Base-by-base conservation (phyloP, 257 asterid genomes). In the Solanum bukasovii region DNA sequence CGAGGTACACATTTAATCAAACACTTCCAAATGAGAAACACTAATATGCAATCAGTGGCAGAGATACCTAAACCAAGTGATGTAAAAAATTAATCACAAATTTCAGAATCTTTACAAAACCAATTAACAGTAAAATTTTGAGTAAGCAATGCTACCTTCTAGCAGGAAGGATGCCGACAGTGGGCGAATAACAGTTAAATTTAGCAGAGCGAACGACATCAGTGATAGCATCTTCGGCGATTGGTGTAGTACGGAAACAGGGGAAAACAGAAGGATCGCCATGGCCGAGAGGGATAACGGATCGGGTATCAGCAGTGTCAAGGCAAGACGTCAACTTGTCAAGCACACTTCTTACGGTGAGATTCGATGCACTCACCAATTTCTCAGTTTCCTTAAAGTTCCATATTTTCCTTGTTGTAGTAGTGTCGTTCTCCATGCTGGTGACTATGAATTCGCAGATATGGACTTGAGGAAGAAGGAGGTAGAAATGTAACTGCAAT, bases 211-310 rank as follows among this genome's bases (percentile, higher is more conserved):
- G 92, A 7, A 95, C 78, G 87, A 98, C 93, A 61, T 91, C 91
- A 86, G 92, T 90, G 82, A 95, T 56, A 82, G 98, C 99, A 35
- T 92, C 93, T 65, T 89, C 98, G 2, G 98, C 99, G 0, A 87
- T 88, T 25, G 91, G 44, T 33, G 94, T 31, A 67, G 98, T 95
- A n/a, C 94, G 91, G 46, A 93, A 95, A 86, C 93, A 92, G 14
- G 98, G 94, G 89, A 94, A 95, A 27, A 96, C 90, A 86, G 99
- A 96, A 8, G 99, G 99, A 71, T 96, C 99, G 63, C 99, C 99
- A 44, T 94, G 96, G 56, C 94, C 98, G 31, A 96, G 94, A 16
- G 94, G 95, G 83, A 96, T 91, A 9, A 90, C 89, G 33, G 94
- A 90, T 23, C 98, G 89, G 16, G 92, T 8, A 16, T 93, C 98